Conservation (phyloP, 1,284 basidiomycete genomes). For the Chondrostereum purpureum region DNA sequence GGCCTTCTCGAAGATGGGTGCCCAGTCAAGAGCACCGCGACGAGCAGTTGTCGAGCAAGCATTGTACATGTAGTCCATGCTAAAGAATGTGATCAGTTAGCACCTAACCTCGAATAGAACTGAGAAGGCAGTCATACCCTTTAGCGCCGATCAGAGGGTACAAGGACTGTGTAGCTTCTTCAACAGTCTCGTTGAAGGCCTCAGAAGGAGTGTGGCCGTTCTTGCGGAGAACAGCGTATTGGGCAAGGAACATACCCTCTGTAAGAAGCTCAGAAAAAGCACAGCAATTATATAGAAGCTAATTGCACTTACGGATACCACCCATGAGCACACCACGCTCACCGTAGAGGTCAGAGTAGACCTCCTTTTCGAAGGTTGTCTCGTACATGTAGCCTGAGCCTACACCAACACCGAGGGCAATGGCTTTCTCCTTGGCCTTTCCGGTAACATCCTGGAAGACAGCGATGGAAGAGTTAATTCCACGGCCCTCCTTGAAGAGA, state of each 20-base stretch:
- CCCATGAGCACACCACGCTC: conserved; percentile 99
- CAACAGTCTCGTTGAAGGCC: conserved; percentile 99
- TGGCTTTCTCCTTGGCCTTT: conserved; percentile 95
- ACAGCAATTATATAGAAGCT: conserved; percentile 6
- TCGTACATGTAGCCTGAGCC: conserved; percentile 98
- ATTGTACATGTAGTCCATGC: conserved; percentile 99
- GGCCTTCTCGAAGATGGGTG: conserved; percentile 93
- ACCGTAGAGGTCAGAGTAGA: conserved; percentile 98
- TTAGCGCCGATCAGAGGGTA: conserved; percentile 96
- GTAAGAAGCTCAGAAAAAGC: conserved; percentile 12
- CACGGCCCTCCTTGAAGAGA: conserved; percentile 99
- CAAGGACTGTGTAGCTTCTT: conserved; percentile 98
- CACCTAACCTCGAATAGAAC: conserved; percentile 4
- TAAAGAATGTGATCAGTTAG: conserved; percentile 23
- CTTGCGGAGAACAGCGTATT: conserved; percentile 98
- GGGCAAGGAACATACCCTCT: conserved; percentile 98
- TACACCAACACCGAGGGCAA: conserved; percentile 90
- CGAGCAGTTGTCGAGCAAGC: conserved; percentile 99
- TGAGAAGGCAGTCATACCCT: conserved; percentile 53
- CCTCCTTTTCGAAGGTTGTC: conserved; percentile 99
- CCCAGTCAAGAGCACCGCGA: conserved; percentile 98
- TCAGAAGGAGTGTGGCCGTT: conserved; percentile 98
- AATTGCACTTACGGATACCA: conserved; percentile 73
- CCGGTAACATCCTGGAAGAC: conserved; percentile 95
- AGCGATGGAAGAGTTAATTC: conserved; percentile 88